Percentiles rank a stretch among this genome's conserved stretches.
These are phyloP conservation scores for Acanthamoeba culbertsoni DNA, from an alignment of 208 protist genomes.

Conservation along the genomic window DNA sequence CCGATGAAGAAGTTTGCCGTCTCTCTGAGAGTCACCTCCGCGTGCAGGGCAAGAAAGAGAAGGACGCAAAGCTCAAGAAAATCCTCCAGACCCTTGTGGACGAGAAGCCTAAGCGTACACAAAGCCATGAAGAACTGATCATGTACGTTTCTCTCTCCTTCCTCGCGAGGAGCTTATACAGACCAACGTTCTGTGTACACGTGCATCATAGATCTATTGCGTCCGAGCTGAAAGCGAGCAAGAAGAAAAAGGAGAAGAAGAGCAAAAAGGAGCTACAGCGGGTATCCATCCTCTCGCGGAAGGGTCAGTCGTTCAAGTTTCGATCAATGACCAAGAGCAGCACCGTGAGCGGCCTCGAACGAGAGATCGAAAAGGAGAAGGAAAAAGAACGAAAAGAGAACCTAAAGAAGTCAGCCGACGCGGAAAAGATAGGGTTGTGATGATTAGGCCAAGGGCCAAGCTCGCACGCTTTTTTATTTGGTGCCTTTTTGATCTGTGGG, in stretches of 20 bases:
- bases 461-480: too few species aligned
- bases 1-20: too few species aligned
- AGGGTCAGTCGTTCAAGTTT: conserved; percentile 33
- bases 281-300: background rate
- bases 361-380: background rate
- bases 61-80: conserved; percentile 47
- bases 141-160: background rate
- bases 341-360: background rate
- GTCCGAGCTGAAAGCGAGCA: conserved; percentile 42
- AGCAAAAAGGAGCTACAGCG: background rate
- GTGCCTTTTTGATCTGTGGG: too few species aligned
- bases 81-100: background rate
- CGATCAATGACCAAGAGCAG: conserved; percentile 11
- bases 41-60: conserved; percentile 57
- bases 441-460: too few species aligned
- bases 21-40: too few species aligned
- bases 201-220: background rate
- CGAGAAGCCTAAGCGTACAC: conserved; percentile 11
- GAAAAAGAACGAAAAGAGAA: conserved; percentile 1
- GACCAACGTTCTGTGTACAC: background rate
- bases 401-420: background rate
- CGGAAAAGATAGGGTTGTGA: too few species aligned
- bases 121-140: conserved; percentile 27
- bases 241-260: conserved; percentile 61
- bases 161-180: background rate